A percentile compares a stretch with the other conserved stretches of the same genome.
Conservation (phyloP, 2,329 filamentous ascomycete species). For the Byssochlamys sp. region DNA sequence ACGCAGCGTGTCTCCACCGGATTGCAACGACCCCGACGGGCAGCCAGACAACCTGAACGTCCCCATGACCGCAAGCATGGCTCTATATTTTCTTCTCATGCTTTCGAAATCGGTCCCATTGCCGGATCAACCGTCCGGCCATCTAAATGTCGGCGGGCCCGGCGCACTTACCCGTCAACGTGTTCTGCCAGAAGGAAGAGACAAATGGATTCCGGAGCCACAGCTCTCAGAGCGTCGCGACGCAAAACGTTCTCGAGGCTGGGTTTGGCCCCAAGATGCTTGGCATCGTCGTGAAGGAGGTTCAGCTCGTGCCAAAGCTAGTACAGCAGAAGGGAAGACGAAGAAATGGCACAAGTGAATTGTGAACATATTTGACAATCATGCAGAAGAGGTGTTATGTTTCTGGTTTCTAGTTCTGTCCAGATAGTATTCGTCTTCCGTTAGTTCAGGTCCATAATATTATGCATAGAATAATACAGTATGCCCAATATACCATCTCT, state of each 20-base stretch:
- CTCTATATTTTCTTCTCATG: constrained; percentile 58
- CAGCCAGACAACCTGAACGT: constrained; percentile 13
- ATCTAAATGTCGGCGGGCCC: constrained; percentile 52
- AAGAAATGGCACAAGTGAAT: constrained; percentile 31
- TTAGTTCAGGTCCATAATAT: not conserved
- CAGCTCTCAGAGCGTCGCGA: constrained; percentile 52
- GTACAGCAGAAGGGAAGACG: constrained; percentile 11
- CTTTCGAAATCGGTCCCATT: constrained; percentile 53
- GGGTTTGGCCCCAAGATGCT: constrained; percentile 54
- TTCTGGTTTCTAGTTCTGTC: constrained; percentile 11
- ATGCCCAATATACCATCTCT: not conserved
- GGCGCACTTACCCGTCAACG: constrained; percentile 49
- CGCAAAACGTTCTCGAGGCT: constrained; percentile 51
- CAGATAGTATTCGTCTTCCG: constrained; percentile 1
- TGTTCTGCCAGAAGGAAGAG: constrained; percentile 43
- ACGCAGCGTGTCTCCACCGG: constrained; percentile 12
- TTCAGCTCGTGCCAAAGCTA: constrained; percentile 15
- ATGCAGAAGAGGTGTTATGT: not conserved
- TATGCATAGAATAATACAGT: not conserved
- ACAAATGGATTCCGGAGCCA: constrained; percentile 54
- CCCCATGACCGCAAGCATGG: constrained; percentile 49
- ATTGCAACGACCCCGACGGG: constrained; percentile 7
- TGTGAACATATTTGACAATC: not conserved
- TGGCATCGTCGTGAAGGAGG: constrained; percentile 48
- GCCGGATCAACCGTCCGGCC: constrained; percentile 47